Conservation (phyloP, 2,329 filamentous ascomycete species). For the Leptosphaerulina australis region DNA sequence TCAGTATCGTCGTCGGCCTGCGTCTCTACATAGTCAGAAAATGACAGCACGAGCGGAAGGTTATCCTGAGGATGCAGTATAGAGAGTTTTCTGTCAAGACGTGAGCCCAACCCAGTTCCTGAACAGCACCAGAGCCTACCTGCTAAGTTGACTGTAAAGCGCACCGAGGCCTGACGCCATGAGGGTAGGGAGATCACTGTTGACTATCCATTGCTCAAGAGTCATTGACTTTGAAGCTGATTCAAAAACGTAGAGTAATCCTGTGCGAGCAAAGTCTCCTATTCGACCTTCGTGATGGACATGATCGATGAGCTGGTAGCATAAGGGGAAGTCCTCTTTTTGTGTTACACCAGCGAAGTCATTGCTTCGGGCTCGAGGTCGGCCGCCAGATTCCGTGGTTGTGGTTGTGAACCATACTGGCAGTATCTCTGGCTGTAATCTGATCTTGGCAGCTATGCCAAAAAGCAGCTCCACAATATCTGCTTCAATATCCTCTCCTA, state of each 20-base stretch:
- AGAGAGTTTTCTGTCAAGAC: conserved; percentile 74
- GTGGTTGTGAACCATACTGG: conserved; percentile 83
- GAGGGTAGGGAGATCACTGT: conserved; percentile 92
- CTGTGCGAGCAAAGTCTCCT: conserved; percentile 94
- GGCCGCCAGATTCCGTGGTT: conserved; percentile 48
- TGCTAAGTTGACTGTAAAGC: conserved; percentile 71
- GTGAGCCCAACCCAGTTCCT: conserved; percentile 18
- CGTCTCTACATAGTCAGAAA: conserved; percentile 86
- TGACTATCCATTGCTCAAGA: conserved; percentile 94
- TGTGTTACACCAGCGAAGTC: conserved; percentile 84
- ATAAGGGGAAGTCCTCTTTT: conserved; percentile 90
- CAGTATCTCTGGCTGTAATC: conserved; percentile 83
- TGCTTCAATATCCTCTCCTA: conserved; percentile 81
- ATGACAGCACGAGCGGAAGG: conserved; percentile 79
- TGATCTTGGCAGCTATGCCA: conserved; percentile 94
- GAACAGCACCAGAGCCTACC: conserved; percentile 47
- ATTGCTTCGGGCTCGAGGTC: conserved; percentile 59
- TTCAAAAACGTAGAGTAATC: conserved; percentile 93
- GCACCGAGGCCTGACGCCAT: conserved; percentile 96
- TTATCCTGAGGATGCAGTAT: conserved; percentile 76
- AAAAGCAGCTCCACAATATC: conserved; percentile 92
- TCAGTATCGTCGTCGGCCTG: conserved; percentile 69
- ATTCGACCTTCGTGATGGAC: conserved; percentile 94
- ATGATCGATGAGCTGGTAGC: conserved; percentile 94
- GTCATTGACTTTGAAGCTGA: conserved; percentile 81